A percentile compares a stretch with the other conserved stretches of the same genome.
Conservation (phyloP, 2,329 filamentous ascomycete species). For the Didymella sp. region DNA sequence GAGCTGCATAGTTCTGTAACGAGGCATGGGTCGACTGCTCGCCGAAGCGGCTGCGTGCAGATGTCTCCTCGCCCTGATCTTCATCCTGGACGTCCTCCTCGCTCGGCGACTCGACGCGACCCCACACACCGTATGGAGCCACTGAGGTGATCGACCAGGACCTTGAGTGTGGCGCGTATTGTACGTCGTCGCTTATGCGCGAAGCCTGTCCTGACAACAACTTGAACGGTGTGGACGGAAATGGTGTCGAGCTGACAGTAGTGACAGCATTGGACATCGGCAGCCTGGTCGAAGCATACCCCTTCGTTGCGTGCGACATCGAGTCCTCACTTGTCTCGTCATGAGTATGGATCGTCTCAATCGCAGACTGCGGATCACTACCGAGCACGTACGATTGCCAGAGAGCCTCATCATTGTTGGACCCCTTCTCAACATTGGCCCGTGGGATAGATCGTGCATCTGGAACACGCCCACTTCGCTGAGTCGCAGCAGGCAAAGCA, state of each 20-base stretch:
- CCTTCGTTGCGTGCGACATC: constrained; percentile 14
- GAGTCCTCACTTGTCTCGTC: constrained; percentile 9
- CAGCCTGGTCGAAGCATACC: constrained; percentile 24
- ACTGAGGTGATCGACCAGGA: constrained; percentile 28
- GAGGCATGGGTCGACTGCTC: constrained; percentile 31
- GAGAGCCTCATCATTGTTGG: constrained; percentile 33
- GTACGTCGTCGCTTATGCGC: constrained; percentile 35
- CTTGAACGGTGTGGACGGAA: constrained; percentile 25
- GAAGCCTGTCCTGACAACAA: constrained; percentile 20
- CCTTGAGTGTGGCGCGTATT: constrained; percentile 27
- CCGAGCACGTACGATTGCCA: constrained; percentile 47
- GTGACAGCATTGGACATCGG: constrained; percentile 26
- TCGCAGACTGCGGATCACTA: constrained; percentile 21
- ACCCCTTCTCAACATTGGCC: constrained; percentile 4
- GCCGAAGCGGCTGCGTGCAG: constrained; percentile 19
- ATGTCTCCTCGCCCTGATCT: constrained; percentile 15
- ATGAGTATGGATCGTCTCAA: constrained; percentile 8
- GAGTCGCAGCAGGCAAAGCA: constrained; percentile 35
- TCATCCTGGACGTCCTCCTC: constrained; percentile 18
- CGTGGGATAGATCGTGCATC: constrained; percentile 2
- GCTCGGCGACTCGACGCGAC: constrained; percentile 10
- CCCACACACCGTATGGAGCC: constrained; percentile 8
- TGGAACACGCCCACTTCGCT: constrained; percentile 12
- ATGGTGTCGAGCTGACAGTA: constrained; percentile 26
- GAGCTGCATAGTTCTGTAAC: constrained; percentile 36